phyloP scores from a whole-genome alignment of 768 basidiomycete species.

The Boletus subparvulus region DNA sequence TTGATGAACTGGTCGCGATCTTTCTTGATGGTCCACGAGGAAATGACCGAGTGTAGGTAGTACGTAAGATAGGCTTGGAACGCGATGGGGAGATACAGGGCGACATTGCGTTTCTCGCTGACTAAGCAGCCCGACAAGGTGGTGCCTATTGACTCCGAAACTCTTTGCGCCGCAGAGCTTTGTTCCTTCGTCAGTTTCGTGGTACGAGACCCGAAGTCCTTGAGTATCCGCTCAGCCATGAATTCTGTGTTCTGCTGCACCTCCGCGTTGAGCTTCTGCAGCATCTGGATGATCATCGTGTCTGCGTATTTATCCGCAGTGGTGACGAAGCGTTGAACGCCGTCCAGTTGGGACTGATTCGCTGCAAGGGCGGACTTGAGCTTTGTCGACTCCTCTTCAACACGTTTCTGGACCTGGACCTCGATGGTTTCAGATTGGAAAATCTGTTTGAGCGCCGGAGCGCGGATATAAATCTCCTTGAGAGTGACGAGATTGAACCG shows the following conservation, averaged over 20 bases:
- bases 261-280: not conserved
- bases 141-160: not conserved
- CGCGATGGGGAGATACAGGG: constrained; percentile 8
- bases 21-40: constrained; percentile 7
- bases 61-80: constrained; percentile 9
- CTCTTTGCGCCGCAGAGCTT: too few species aligned
- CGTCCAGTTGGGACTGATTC: not conserved
- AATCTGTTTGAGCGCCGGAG: too few species aligned
- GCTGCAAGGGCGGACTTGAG: too few species aligned
- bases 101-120: not conserved
- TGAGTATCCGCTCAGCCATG: too few species aligned
- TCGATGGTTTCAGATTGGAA: too few species aligned
- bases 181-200: too few species aligned
- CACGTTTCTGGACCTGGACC: too few species aligned
- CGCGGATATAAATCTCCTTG: too few species aligned
- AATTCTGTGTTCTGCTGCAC: too few species aligned
- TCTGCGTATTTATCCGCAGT: constrained; percentile 9
- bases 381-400: too few species aligned
- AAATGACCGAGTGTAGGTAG: not conserved
- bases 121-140: not conserved
- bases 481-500: too few species aligned
- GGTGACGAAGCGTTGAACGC: constrained; percentile 2
- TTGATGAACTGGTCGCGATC: constrained; percentile 1
- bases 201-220: too few species aligned
- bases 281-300: not conserved